Evolutionary conservation across 2,329 filamentous ascomycete species (phyloP).

Genomic region (Coleophoma eucalyptorum): DNA sequence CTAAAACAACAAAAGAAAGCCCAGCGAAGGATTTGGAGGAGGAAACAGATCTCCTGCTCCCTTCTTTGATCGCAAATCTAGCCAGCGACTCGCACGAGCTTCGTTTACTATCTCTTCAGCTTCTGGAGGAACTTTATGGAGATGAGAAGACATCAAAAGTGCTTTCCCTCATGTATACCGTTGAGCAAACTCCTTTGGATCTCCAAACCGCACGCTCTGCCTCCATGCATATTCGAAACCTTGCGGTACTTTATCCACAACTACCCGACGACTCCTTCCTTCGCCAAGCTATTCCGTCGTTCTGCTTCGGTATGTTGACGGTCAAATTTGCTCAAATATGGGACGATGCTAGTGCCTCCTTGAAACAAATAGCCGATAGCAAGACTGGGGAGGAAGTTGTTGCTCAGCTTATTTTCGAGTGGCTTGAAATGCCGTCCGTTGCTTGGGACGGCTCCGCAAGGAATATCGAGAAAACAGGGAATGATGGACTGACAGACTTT

Average conservation of each 20-base stretch:
- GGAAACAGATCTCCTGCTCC: slow-evolving; percentile 55
- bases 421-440: slow-evolving; percentile 61
- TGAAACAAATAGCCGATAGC: slow-evolving; percentile 70
- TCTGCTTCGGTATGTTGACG: slow-evolving; percentile 85
- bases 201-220: slow-evolving; percentile 73
- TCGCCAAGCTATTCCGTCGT: slow-evolving; percentile 69
- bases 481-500: slow-evolving; percentile 63
- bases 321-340: slow-evolving; percentile 81
- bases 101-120: slow-evolving; percentile 66
- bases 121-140: slow-evolving; percentile 61
- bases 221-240: slow-evolving; percentile 80
- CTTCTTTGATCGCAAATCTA: slow-evolving; percentile 68
- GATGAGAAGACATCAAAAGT: slow-evolving; percentile 43
- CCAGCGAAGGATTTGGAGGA: slow-evolving; percentile 16
- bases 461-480: slow-evolving; percentile 30
- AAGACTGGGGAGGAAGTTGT: slow-evolving; percentile 71
- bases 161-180: slow-evolving; percentile 65
- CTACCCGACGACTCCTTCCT: slow-evolving; percentile 67
- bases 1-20: slow-evolving; percentile 5
- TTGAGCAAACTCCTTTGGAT: slow-evolving; percentile 76
- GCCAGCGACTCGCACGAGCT: slow-evolving; percentile 71
- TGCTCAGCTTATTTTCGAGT: slow-evolving; percentile 69
- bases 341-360: slow-evolving; percentile 74
- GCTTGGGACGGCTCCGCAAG: slow-evolving; percentile 44
- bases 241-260: slow-evolving; percentile 43